Evolutionary conservation across 2,329 filamentous ascomycete species (phyloP), one percentile per base, ranked within the genome.

Genomic region (Sporothrix variecibatus): DNA sequence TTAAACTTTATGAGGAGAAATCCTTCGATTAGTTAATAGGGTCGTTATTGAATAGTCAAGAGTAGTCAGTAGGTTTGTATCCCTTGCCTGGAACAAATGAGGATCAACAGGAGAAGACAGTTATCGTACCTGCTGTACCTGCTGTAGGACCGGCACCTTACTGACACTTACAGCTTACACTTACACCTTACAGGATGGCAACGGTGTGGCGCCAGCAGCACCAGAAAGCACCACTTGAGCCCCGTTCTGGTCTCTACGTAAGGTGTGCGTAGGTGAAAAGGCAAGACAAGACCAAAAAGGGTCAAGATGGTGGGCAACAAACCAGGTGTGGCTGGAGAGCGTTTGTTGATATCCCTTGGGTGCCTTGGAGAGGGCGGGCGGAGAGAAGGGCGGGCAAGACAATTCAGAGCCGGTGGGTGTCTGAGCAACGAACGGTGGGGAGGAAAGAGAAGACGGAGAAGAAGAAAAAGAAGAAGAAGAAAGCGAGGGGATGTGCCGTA

Each of bases 321-420:
- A 51, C 64, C 43, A 51, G 43, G 40, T n/a, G 64, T 51, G 64
- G 64, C 64, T 51, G 64, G 64, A 68, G 46, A 23, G n/a, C 1
- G 51, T 49, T 26, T 23, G 20, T 69, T 15, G 8, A 4, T 53
- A 62, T 71, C 69, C 69, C 69, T 71, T 71, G 69, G 38, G 53
- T 51, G 53, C 53, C 56, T 71, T 71, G 69, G 34, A 71, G 68
- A 71, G 68, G 68, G 62, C 62, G 38, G 62, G 62, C 62, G 62
- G 62, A 28, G 62, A 67, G 49, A 58, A 26, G 68, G 49, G 68
- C n/a, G 49, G 31, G 46, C 20, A 28, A 71, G 68, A 71, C 68
- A 46, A 3, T 12, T 23, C 3, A 4, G 43, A 46, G 38, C 62
- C n/a, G 23, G 62, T 46, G 38, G 43, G 62, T 40, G 28, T 70